Conservation (phyloP, 2,329 filamentous ascomycete species). For the Sarocladiaceae sp. region DNA sequence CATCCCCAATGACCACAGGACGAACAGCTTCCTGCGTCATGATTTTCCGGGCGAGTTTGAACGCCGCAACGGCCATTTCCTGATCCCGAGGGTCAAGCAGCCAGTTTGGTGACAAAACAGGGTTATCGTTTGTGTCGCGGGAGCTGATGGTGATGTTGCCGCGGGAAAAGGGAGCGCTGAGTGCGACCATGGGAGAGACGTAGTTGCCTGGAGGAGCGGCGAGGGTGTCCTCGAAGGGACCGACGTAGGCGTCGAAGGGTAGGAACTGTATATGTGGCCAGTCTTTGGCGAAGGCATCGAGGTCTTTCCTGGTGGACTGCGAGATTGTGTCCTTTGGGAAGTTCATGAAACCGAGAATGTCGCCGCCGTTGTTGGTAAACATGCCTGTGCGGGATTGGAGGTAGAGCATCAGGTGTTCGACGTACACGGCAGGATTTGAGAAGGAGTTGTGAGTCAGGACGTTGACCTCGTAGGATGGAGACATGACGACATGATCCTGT, state of each 20-base stretch:
- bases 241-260: conserved; percentile 15
- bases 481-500: conserved; percentile 29
- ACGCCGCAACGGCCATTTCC: conserved; percentile 35
- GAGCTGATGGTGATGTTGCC: conserved; percentile 34
- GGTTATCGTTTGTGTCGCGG: conserved; percentile 23
- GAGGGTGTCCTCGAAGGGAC: conserved; percentile 16
- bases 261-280: conserved; percentile 18
- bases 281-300: conserved; percentile 13
- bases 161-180: conserved; percentile 24
- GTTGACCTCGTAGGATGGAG: conserved; percentile 10
- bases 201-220: conserved; percentile 15
- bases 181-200: no score
- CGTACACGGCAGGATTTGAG: conserved; percentile 13
- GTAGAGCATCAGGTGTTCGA: conserved; percentile 14
- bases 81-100: conserved; percentile 34
- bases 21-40: conserved; percentile 22
- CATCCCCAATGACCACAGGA: conserved; percentile 26
- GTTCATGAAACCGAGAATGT: conserved; percentile 20
- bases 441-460: conserved; percentile 16
- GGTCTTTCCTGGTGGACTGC: conserved; percentile 12
- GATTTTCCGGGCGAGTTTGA: conserved; percentile 31
- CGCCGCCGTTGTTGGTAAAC: conserved; percentile 18
- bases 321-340: conserved; percentile 17
- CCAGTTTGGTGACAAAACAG: conserved; percentile 38
- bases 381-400: conserved; percentile 14